Percentiles rank a stretch among this genome's conserved stretches.
phyloP scores from a whole-genome alignment of 2,329 filamentous ascomycete species.

The Penicillium expansum region DNA sequence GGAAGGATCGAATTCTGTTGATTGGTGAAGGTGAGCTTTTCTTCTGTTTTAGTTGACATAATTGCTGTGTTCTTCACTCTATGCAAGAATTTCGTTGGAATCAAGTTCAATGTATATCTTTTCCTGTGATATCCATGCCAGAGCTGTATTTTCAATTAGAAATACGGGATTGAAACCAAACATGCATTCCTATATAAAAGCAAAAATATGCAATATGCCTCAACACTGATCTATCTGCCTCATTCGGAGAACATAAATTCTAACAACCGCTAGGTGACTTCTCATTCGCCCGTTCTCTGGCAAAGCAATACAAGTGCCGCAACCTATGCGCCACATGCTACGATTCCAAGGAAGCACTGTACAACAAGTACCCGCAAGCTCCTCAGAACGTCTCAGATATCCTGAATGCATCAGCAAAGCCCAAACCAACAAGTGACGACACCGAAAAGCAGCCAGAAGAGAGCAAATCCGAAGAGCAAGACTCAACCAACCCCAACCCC shows the following conservation, averaged over 20 bases:
- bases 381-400: slow-evolving; percentile 55
- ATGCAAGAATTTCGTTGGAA: not conserved
- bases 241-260: not conserved
- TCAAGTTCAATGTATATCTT: not conserved
- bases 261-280: slow-evolving; percentile 34
- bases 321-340: slow-evolving; percentile 46
- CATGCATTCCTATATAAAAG: not conserved
- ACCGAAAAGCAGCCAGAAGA: not conserved
- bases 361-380: slow-evolving; percentile 72
- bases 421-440: not conserved
- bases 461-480: not conserved
- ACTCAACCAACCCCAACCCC: not conserved
- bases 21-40: slow-evolving; percentile 44
- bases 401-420: slow-evolving; percentile 18
- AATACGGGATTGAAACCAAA: not conserved
- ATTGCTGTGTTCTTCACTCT: slow-evolving; percentile 6
- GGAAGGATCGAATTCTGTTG: slow-evolving; percentile 43
- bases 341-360: slow-evolving; percentile 50
- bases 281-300: slow-evolving; percentile 47
- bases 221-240: not conserved
- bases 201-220: not conserved
- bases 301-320: slow-evolving; percentile 41
- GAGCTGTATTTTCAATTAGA: not conserved
- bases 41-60: slow-evolving; percentile 3
- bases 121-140: not conserved